Base-by-base conservation (phyloP, 768 basidiomycete species). In the Naganishia kalamii region DNA sequence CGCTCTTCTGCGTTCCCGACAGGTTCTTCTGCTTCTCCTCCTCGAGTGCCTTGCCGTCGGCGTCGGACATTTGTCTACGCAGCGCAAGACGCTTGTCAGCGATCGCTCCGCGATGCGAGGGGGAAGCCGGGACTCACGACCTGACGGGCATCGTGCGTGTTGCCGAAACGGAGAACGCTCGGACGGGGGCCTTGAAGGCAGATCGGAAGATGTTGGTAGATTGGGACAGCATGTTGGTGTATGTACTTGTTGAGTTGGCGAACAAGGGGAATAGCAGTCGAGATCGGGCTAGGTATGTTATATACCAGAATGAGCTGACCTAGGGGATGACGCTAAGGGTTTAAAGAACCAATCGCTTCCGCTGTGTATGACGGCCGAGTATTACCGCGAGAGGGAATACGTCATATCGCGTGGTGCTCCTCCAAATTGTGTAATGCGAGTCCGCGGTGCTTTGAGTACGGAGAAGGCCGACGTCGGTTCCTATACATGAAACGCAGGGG, bases 11-110 rank as follows among this genome's bases (percentile, higher is more conserved):
- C 54, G 33, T 29, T 25, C 62, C 63, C 35, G 35, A 3, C 40
- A 64, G 30, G 19, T 54, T 35, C 35, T 54, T 64, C 35, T 64
- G 23, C 51, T 64, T 64, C 40, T 64, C 63, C 2, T 21, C 40
- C 7, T 33, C 63, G 27, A 64, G 51, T 30, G 33, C 43, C 25
- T 51, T n/a, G 6, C 35, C 35, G 50, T 52, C 48, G 11, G 17
- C 27, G 5, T 44, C 50, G 37, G 15, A 21, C 49, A 64, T 54
- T 54, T 64, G 37, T 8, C 63, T 64, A 51, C 19, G 43, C 13
- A n/a, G 19, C 10, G 21, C 6, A n/a, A 10, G 43, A n/a, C 21
- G 19, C 6, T n/a, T 11, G 19, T 44, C 19, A 44, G 43, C 43
- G 19, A 15, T 44, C 13, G 8, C 21, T 44, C 13, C 13, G 19